Evolutionary conservation across 1,284 basidiomycete genomes (phyloP), one percentile per base, ranked within the genome.

Genomic region (Moesziomyces antarcticus): DNA sequence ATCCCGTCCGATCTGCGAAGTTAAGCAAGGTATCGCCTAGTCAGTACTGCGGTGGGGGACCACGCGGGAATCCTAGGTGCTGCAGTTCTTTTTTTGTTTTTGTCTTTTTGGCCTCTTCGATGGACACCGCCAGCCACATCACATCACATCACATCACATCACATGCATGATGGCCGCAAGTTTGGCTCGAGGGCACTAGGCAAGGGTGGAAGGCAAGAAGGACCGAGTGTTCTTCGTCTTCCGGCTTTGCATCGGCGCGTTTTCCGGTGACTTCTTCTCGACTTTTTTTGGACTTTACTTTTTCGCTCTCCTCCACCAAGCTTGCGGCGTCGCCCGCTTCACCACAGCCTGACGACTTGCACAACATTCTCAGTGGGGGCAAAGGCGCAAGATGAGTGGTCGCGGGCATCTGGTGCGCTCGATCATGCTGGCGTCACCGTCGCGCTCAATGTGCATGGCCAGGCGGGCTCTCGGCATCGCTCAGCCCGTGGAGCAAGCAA

Each of bases 1-100:
- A 90, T 90, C 90, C 90, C 88, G 89, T 90, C 89, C 84, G 89
- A 90, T 90, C 89, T 90, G 89, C 88, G 88, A 88, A 90, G 89
- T 90, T 89, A 91, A 91, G 87, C 89, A 87, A 87, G 88, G 89
- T 90, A 88, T 89, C 88, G 89, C 89, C 88, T 85, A 90, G 89
- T 90, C 89, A 90, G 90, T 91, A 91, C 89, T 89, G 90, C 87
- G 89, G 89, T 90, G 89, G 90, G 89, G 90, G 90, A 90, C 90
- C 90, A 90, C 89, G 87, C 87, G 89, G 89, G 89, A 90, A 90
- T 90, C 89, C 89, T 90, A 87, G 89, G 89, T 90, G 89, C 88
- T 88, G 89, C 89, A 89, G 89, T 89, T 89, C 4, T 4, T 33
- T 13, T 13, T 33, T 33, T 33, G 11, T 33, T 33, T 10, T 2